Conservation (phyloP, 495 filamentous ascomycete genomes). For the Penicillium pancosmium region DNA sequence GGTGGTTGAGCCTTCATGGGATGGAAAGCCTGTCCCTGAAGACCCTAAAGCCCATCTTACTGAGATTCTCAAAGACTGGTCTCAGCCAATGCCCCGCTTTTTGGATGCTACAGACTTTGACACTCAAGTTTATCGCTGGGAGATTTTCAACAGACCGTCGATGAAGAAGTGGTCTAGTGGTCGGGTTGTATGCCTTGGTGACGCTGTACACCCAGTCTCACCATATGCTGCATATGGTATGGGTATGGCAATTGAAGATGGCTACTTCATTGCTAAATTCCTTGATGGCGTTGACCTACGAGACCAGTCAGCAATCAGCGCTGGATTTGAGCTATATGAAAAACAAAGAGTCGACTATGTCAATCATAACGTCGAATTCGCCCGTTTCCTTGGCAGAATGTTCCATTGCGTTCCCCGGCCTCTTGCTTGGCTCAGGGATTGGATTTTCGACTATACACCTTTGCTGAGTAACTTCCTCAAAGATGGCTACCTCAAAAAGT, state of each 20-base stretch:
- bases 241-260: slow-evolving; percentile 29
- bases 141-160: slow-evolving; percentile 23
- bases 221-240: slow-evolving; percentile 30
- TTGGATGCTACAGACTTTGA: too few species aligned
- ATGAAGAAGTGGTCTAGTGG: slow-evolving; percentile 26
- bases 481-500: too few species aligned
- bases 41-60: slow-evolving; percentile 19
- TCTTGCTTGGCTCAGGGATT: too few species aligned
- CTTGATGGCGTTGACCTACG: slow-evolving; percentile 26
- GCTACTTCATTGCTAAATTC: slow-evolving; percentile 20
- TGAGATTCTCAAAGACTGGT: slow-evolving; percentile 20
- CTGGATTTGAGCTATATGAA: too few species aligned
- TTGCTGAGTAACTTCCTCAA: too few species aligned
- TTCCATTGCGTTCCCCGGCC: slow-evolving; percentile 13
- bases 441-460: too few species aligned
- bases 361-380: slow-evolving; percentile 29
- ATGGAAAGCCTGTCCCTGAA: slow-evolving; percentile 20
- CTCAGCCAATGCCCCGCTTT: slow-evolving; percentile 13
- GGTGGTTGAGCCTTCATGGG: slow-evolving; percentile 25
- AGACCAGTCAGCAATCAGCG: too few species aligned
- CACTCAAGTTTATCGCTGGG: slow-evolving; percentile 24
- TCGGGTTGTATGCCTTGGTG: slow-evolving; percentile 20
- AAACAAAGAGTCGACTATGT: slow-evolving; percentile 18
- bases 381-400: slow-evolving; percentile 16
- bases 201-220: slow-evolving; percentile 26